A percentile compares a stretch with the other conserved stretches of the same genome.
Conservation (phyloP, 2,329 filamentous ascomycete species). For the Curvularia hawaiiensis region DNA sequence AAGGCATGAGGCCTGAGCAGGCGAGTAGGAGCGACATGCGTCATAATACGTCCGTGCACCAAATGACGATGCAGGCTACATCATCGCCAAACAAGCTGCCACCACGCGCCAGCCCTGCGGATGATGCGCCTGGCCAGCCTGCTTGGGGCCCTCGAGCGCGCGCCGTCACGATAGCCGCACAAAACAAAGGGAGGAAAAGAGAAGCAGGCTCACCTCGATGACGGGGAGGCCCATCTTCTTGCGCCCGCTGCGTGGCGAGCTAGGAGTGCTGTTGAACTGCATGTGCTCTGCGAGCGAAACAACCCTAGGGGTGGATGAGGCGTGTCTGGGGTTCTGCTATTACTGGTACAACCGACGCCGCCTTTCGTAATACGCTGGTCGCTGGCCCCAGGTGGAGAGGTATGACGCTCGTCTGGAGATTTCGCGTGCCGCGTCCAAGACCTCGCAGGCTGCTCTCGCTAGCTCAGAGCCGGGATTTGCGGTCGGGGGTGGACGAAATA, state of each 20-base stretch:
- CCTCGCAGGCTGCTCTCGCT: slow-evolving; percentile 27
- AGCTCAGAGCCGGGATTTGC: slow-evolving; percentile 13
- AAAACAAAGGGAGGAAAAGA: background rate
- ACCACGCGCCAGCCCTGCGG: slow-evolving; percentile 12
- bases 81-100: slow-evolving; percentile 29
- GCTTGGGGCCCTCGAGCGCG: slow-evolving; percentile 1
- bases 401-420: slow-evolving; percentile 35
- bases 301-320: slow-evolving; percentile 7
- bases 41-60: slow-evolving; percentile 13
- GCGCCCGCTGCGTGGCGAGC: slow-evolving; percentile 20
- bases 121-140: slow-evolving; percentile 9
- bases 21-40: slow-evolving; percentile 24
- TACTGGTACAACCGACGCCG: background rate
- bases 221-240: slow-evolving; percentile 37
- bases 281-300: slow-evolving; percentile 11
- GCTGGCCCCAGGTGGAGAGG: slow-evolving; percentile 23
- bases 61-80: slow-evolving; percentile 35
- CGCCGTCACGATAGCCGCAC: background rate
- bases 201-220: slow-evolving; percentile 39
- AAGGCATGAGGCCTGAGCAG: slow-evolving; percentile 28
- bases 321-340: background rate
- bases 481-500: background rate
- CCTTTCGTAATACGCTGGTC: slow-evolving; percentile 24
- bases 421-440: slow-evolving; percentile 27
- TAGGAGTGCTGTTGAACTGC: slow-evolving; percentile 23